Evolutionary conservation across 1,139 yeast species (phyloP).

Genomic region (Suhomyces taliae): DNA sequence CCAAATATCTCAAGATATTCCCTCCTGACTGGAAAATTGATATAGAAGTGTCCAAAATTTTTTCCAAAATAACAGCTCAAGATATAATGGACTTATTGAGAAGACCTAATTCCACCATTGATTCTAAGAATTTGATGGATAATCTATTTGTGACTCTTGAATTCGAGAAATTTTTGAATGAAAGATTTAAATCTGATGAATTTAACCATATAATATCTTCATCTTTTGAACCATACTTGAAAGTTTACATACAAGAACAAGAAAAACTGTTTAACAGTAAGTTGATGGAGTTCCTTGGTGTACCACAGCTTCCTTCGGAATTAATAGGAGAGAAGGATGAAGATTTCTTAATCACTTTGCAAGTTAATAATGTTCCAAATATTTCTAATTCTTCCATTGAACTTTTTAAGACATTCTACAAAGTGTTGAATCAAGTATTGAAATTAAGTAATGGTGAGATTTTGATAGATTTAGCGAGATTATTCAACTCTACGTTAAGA

Average conservation of each 20-base stretch:
- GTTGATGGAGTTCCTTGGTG: conserved; percentile 58
- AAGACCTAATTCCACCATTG: conserved; percentile 8
- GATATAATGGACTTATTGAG: conserved; percentile 47
- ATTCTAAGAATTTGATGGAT: conserved; percentile 17
- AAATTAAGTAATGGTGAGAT: conserved; percentile 73
- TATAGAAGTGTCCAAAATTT: conserved; percentile 56
- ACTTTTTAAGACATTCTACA: conserved; percentile 73
- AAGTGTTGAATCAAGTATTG: conserved; percentile 70
- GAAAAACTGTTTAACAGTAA: conserved; percentile 62
- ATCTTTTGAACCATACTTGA: conserved; percentile 82
- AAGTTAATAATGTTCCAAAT: conserved; percentile 49
- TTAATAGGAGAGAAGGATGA: conserved; percentile 24
- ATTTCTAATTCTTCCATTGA: conserved; percentile 86
- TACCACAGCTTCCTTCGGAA: conserved; percentile 44
- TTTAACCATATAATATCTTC: conserved; percentile 60
- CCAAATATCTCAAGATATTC: conserved; percentile 54
- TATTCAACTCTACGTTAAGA: conserved; percentile 67
- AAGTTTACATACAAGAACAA: conserved; percentile 87
- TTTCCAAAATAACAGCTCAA: conserved; percentile 67
- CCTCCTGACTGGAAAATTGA: conserved; percentile 74
- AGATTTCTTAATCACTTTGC: conserved; percentile 35
- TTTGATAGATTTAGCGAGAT: conserved; percentile 57
- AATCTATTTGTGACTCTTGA: conserved; percentile 47
- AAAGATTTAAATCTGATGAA: conserved; percentile 46
- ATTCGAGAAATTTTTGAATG: conserved; percentile 73